Base-by-base conservation (phyloP, 208 protist genomes). In the Leishmania guyanensis region DNA sequence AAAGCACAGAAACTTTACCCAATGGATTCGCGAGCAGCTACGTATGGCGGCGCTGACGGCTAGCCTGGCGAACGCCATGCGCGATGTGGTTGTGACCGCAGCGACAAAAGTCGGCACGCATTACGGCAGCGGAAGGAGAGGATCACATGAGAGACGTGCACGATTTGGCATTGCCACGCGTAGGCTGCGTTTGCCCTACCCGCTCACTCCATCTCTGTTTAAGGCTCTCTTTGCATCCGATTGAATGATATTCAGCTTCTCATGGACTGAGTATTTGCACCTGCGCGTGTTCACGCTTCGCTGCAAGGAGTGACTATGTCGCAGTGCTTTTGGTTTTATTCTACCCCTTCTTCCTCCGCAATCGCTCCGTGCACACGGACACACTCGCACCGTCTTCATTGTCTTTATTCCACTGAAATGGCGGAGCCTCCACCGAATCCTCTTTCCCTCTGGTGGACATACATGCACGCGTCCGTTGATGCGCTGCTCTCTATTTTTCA, bases 1-100 rank as follows among this genome's bases (percentile, higher is more conserved):
- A 72, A 20, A 36, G 33, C 36, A 2, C 29, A 12, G 53, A 66
- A 9, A 50, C 56, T 10, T 16, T 48, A 26, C 22, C 74, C 39
- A 56, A 53, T 36, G 74, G 53, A 39, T 73, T 62, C 46, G 77
- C 76, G 5, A 60, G 76, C 56, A 66, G 60, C 26, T 9, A 62
- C 53, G 43, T 72, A 76, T 39, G 50, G 58, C 51, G 74, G 48
- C 6, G 22, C 8, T 16, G 26, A 29, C 36, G 81, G 64, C 29
- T 51, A 71, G 66, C 0, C 43, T 29, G 48, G 17, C 20, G 3
- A 48, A 3, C 36, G 1, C 17, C 36, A 14, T 50, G 4, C n/a
- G 10, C 50, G 70, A 56, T 33, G 70, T 58, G 48, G 22, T 58
- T 33, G 36, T n/a, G 17, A 4, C 20, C 36, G 33, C 17, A 5